Evolutionary conservation across 371 early-diverging fungal genomes (phyloP), one percentile per base, ranked within the genome.

Genomic region (Ordospora pajunii): DNA sequence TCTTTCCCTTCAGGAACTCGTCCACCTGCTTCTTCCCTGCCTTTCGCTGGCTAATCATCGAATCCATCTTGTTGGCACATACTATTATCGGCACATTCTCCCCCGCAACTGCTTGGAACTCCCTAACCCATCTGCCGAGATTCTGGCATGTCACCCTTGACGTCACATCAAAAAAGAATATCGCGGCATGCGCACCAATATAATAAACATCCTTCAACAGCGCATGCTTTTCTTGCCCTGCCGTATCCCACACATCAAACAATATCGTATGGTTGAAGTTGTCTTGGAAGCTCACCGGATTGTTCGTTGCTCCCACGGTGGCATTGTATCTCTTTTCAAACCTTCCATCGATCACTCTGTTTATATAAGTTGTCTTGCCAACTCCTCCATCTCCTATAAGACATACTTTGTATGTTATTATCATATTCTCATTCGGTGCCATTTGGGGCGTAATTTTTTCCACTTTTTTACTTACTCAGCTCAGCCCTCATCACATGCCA

Each of bases 121-220:
- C 96, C 87, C 94, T 91, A 85, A 97, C 95, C 97, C 99, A 97
- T 90, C 93, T 96, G 80, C 95, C 95, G 25, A 99, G 95, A 89
- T 95, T 97, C 89, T 95, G 94, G 89, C 96, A 96, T 77, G 99
- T 97, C 80, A 98, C 95, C 82, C 97, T 89, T 72, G 96, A 93
- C 66, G 97, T 97, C 62, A 97, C 96, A 86, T 99, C 99, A 84
- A 97, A 97, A 94, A 99, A 96, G 88, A 99, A 96, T 85, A 99
- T 95, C 75, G 92, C 99, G 85, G 96, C 97, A 86, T 97, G 92
- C 80, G 99, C 97, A 81, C 90, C 91, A 82, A 97, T 94, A 88
- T 99, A 99, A 88, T 98, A 98, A 80, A 96, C 96, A 88, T 98
- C 99, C 86, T 96, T 95, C 69, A 99, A 93, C 86, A 95, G 95